phyloP scores from a whole-genome alignment of 768 basidiomycete species.

The Galerina marginata region DNA sequence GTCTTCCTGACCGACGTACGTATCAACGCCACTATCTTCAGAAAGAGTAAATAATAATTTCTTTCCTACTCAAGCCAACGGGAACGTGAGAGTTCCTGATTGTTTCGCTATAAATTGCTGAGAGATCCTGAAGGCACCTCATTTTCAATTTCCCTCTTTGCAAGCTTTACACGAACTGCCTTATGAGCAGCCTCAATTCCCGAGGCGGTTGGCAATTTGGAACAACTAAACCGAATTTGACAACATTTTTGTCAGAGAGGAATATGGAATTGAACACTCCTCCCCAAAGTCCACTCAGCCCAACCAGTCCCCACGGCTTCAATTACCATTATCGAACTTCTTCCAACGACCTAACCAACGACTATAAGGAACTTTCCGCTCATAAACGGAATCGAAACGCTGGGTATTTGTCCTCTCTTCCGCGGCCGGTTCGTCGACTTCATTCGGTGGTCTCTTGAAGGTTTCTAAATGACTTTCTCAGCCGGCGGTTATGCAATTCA shows the following conservation, averaged over 20 bases:
- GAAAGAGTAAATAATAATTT: not conserved
- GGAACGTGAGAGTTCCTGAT: conserved; percentile 7
- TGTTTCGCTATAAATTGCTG: not conserved
- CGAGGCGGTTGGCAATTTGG: conserved; percentile 14
- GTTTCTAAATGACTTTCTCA: not conserved
- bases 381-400: not conserved
- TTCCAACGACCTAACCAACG: too few species aligned
- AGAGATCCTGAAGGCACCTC: conserved; percentile 13
- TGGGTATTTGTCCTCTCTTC: not conserved
- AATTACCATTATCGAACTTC: not conserved
- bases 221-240: not conserved
- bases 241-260: not conserved
- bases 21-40: not conserved
- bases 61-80: conserved; percentile 6
- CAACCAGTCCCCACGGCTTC: not conserved
- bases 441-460: too few species aligned
- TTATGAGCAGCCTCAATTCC: conserved; percentile 28
- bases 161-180: conserved; percentile 26
- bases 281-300: not conserved
- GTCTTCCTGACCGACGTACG: conserved; percentile 37
- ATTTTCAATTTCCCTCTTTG: conserved; percentile 26
- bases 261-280: not conserved
- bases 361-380: not conserved
- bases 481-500: not conserved
- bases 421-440: not conserved